phyloP scores from a whole-genome alignment of 1,139 yeast genomes.

The Debaryomyces udenii region DNA sequence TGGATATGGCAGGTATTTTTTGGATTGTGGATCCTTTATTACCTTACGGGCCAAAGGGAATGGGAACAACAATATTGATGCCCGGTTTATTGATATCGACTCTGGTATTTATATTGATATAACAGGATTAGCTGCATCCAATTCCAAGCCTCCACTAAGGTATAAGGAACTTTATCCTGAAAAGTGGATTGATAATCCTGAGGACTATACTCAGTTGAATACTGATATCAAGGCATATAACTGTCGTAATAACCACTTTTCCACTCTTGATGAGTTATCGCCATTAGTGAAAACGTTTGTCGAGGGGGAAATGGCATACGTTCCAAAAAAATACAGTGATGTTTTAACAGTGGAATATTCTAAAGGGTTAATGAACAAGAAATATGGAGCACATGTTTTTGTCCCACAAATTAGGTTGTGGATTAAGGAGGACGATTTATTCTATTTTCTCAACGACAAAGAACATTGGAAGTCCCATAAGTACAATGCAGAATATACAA shows the following conservation, averaged over 20 bases:
- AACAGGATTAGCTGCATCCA: slow-evolving; percentile 30
- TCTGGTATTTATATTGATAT: slow-evolving; percentile 38
- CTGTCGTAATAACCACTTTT: slow-evolving; percentile 34
- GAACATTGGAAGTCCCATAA: slow-evolving; percentile 33
- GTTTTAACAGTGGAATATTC: slow-evolving; percentile 36
- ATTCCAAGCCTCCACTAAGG: slow-evolving; percentile 31
- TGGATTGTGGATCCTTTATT: slow-evolving; percentile 33
- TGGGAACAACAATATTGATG: slow-evolving; percentile 35
- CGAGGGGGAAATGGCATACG: slow-evolving; percentile 46
- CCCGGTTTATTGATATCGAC: slow-evolving; percentile 36
- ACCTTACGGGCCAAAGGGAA: slow-evolving; percentile 30
- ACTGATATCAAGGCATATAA: slow-evolving; percentile 33
- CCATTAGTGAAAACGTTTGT: slow-evolving; percentile 30
- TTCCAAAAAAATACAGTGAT: slow-evolving; percentile 34
- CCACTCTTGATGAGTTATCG: slow-evolving; percentile 24
- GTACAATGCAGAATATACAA: slow-evolving; percentile 24
- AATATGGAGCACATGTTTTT: slow-evolving; percentile 28
- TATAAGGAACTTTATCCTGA: slow-evolving; percentile 21
- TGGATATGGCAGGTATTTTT: slow-evolving; percentile 38
- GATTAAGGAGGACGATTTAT: slow-evolving; percentile 28
- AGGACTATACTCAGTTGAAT: slow-evolving; percentile 19
- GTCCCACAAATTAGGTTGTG: slow-evolving; percentile 36
- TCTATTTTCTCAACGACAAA: slow-evolving; percentile 20
- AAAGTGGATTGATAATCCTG: slow-evolving; percentile 18
- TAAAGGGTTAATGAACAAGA: slow-evolving; percentile 27